Conservation (phyloP, 225 moss, liverwort and hornwort species). For the Climacium dendroides region DNA sequence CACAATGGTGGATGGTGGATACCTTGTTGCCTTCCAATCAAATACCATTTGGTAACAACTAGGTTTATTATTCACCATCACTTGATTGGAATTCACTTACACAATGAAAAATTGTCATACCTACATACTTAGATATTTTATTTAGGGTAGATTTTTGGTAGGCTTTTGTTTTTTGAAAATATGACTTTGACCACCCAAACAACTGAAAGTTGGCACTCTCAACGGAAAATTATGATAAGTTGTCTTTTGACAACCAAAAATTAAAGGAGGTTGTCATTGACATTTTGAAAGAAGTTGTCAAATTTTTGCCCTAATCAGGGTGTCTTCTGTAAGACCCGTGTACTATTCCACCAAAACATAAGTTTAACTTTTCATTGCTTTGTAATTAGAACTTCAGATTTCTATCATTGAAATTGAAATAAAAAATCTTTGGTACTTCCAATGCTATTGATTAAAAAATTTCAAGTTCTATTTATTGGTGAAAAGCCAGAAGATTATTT, state of each 20-base stretch:
- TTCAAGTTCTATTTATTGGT: accelerated
- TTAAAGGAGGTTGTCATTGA: neutral
- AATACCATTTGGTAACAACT: accelerated
- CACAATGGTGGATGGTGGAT: accelerated
- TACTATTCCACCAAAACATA: neutral
- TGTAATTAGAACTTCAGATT: neutral
- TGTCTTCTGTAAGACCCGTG: accelerated
- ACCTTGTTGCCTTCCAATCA: neutral
- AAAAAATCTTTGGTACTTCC: neutral
- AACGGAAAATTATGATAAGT: neutral
- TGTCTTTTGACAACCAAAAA: neutral
- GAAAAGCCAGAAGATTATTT: neutral
- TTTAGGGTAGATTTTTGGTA: too few relatives aligned
- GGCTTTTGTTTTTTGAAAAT: neutral
- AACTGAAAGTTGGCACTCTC: neutral
- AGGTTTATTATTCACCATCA: neutral
- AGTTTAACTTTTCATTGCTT: neutral
- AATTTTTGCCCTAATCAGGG: neutral
- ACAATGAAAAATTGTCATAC: neutral
- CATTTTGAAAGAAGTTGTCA: neutral
- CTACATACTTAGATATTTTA: neutral
- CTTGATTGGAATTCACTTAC: neutral
- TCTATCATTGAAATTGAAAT: neutral
- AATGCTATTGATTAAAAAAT: neutral
- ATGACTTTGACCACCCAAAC: too few relatives aligned